A percentile compares a stretch with the other conserved stretches of the same genome.
Conservation (phyloP, 129 eudicot genomes). For the Erigeron canadensis region DNA sequence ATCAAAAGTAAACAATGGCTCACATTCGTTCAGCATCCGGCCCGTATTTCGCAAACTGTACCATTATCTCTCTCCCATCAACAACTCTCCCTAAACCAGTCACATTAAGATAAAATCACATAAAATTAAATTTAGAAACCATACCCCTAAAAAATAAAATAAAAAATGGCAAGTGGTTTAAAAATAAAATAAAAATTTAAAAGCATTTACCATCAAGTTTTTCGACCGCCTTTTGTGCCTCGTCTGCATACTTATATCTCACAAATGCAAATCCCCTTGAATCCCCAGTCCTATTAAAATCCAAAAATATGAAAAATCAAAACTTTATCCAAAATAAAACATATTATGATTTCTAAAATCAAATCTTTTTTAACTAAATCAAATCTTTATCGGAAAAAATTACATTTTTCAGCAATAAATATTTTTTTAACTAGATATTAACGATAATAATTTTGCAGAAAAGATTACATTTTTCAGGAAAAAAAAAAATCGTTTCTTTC, state of each 20-base stretch:
- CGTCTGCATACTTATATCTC: slow-evolving; percentile 93
- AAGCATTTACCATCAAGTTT: slow-evolving; percentile 73
- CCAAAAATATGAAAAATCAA: background rate
- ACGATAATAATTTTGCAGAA: too few species aligned
- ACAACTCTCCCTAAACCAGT: slow-evolving; percentile 64
- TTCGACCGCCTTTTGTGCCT: slow-evolving; percentile 94
- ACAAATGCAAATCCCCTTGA: slow-evolving; percentile 99
- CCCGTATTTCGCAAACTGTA: slow-evolving; percentile 92
- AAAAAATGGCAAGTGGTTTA: background rate
- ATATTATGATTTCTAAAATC: too few species aligned
- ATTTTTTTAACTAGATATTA: too few species aligned
- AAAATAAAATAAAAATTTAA: background rate
- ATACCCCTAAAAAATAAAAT: background rate
- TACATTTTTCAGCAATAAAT: too few species aligned
- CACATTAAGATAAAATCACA: background rate
- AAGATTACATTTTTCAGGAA: too few species aligned
- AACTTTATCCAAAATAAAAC: background rate
- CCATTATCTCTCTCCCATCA: slow-evolving; percentile 98
- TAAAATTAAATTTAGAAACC: background rate
- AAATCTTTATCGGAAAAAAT: background rate
- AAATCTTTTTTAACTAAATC: background rate
- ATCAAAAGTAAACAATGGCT: slow-evolving; percentile 33
- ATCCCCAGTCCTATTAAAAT: slow-evolving; percentile 76
- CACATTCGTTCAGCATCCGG: slow-evolving; percentile 94
- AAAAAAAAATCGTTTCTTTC: too few species aligned